Percentiles rank a stretch among this genome's conserved stretches.
Conservation (phyloP, 2,329 filamentous ascomycete genomes). For the Pseudogymnoascus sp. region DNA sequence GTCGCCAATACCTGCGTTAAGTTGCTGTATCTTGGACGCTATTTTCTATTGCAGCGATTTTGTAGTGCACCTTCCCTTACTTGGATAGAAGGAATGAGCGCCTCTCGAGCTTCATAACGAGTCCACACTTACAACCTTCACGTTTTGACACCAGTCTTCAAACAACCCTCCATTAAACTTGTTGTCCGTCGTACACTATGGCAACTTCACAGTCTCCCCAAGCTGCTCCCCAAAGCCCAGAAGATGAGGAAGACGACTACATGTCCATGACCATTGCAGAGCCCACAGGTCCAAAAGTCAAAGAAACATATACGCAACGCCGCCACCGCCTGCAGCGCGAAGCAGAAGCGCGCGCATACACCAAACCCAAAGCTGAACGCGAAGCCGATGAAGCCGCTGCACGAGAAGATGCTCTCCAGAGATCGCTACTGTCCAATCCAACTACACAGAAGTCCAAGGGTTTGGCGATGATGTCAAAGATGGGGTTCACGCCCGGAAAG, state of each 20-base stretch:
- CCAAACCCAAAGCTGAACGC: constrained; percentile 76
- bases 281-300: constrained; percentile 37
- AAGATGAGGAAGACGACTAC: constrained; percentile 76
- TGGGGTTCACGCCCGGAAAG: constrained; percentile 76
- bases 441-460: constrained; percentile 66
- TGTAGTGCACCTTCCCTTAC: background rate
- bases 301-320: constrained; percentile 57
- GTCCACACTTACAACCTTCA: background rate
- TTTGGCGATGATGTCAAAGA: constrained; percentile 91
- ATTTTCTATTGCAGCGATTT: background rate
- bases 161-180: background rate
- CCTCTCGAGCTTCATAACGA: background rate
- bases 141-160: background rate
- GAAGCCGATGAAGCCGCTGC: constrained; percentile 64
- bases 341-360: constrained; percentile 57
- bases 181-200: background rate
- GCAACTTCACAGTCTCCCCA: background rate
- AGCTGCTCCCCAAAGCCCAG: background rate
- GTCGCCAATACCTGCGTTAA: background rate
- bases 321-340: constrained; percentile 40
- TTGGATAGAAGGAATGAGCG: background rate
- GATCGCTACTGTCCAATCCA: constrained; percentile 57
- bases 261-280: constrained; percentile 91
- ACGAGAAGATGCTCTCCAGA: constrained; percentile 69
- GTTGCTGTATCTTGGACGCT: background rate